Percentiles rank a stretch among this genome's conserved stretches.
phyloP scores from a whole-genome alignment of 2,329 filamentous ascomycete genomes.

The Fusarium annulatum region DNA sequence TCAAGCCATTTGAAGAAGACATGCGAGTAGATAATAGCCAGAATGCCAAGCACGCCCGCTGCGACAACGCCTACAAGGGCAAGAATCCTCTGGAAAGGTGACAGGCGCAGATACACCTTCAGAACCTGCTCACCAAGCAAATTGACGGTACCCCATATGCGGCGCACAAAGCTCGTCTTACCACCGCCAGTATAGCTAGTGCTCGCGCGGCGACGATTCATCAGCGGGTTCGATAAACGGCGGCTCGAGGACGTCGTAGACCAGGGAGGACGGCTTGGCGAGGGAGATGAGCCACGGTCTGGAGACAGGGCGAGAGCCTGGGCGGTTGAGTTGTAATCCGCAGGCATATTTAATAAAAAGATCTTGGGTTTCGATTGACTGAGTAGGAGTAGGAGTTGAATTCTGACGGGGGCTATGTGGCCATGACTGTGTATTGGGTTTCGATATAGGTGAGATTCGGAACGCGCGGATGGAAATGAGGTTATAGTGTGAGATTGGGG shows the following conservation, averaged over 20 bases:
- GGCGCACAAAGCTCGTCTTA: conserved; percentile 47
- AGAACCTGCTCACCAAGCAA: conserved; percentile 58
- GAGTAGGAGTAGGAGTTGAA: neutral
- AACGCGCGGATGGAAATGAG: conserved; percentile 33
- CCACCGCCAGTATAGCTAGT: conserved; percentile 5
- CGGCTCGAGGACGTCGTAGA: conserved; percentile 39
- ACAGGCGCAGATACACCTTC: conserved; percentile 65
- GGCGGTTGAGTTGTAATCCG: conserved; percentile 62
- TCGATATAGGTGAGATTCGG: conserved; percentile 24
- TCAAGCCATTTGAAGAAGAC: conserved; percentile 80
- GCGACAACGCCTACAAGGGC: conserved; percentile 63
- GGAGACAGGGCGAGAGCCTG: conserved; percentile 60
- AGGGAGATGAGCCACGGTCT: conserved; percentile 46
- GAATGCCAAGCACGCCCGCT: conserved; percentile 66
- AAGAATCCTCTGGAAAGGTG: conserved; percentile 70
- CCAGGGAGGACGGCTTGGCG: conserved; percentile 46
- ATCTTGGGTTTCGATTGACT: neutral
- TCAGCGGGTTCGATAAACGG: conserved; percentile 58
- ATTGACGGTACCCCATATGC: conserved; percentile 51
- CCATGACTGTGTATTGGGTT: conserved; percentile 31
- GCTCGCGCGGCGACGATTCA: conserved; percentile 41
- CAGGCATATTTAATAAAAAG: conserved; percentile 56
- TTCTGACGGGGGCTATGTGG: conserved; percentile 13
- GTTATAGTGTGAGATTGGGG: conserved; percentile 10
- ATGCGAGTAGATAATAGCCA: conserved; percentile 83